These are phyloP conservation scores for Talaromyces liani DNA, from an alignment of 495 filamentous ascomycete genomes.

Conservation along the genomic window DNA sequence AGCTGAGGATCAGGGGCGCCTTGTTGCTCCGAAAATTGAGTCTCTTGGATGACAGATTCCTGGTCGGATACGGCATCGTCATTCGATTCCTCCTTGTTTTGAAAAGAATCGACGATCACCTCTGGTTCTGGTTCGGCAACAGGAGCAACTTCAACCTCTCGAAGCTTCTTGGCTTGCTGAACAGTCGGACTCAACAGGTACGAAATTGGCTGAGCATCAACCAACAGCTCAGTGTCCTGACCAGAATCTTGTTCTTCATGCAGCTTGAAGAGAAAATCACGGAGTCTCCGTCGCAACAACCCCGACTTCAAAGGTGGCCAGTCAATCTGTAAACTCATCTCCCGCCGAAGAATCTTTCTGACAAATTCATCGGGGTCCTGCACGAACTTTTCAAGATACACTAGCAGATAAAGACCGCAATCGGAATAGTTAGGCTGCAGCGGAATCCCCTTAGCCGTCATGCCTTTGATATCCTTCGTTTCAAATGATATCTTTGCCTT, in stretches of 20 bases:
- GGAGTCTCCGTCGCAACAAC: conserved; percentile 44
- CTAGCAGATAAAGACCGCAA: conserved; percentile 80
- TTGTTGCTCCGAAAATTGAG: conserved; percentile 1
- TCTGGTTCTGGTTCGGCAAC: conserved; percentile 1
- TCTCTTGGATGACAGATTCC: conserved; percentile 1
- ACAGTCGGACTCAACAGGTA: conserved; percentile 23
- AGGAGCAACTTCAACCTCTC: neutral
- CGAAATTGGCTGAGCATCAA: conserved; percentile 24
- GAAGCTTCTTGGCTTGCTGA: neutral
- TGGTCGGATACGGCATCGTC: neutral
- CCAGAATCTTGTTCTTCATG: conserved; percentile 35
- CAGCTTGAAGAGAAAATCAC: conserved; percentile 42
- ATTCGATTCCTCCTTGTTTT: neutral
- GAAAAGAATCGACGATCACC: neutral
- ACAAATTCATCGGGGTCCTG: conserved; percentile 59
- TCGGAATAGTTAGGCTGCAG: conserved; percentile 79
- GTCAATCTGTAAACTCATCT: conserved; percentile 39
- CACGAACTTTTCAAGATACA: conserved; percentile 76
- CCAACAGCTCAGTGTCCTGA: conserved; percentile 16
- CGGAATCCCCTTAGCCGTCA: conserved; percentile 65
- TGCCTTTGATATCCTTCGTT: conserved; percentile 45
- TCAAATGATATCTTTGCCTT: conserved; percentile 39
- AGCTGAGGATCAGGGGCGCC: neutral
- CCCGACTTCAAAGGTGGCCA: conserved; percentile 49
- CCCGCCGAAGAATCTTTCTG: conserved; percentile 39